These are phyloP conservation scores for Vanilla planifolia DNA, from an alignment of 106 monocot species.

Conservation along the genomic window DNA sequence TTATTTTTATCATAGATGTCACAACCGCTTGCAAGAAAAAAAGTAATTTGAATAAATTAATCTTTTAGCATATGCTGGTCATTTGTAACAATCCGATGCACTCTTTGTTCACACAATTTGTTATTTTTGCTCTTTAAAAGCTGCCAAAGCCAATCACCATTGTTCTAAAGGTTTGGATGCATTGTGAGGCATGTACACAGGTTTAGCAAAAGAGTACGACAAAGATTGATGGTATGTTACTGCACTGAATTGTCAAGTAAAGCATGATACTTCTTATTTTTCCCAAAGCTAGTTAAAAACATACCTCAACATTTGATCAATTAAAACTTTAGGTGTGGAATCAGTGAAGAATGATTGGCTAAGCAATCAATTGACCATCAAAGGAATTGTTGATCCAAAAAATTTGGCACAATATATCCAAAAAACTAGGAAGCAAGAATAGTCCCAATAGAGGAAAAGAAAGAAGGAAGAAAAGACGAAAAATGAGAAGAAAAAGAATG, in stretches of 20 bases:
- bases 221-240: slow-evolving; percentile 63
- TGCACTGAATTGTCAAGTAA: background rate
- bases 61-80: no score
- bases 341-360: slow-evolving; percentile 43
- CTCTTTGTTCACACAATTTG: no score
- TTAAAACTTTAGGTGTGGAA: slow-evolving; percentile 48
- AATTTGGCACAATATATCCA: slow-evolving; percentile 45
- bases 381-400: slow-evolving; percentile 55
- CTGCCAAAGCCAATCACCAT: slow-evolving; percentile 56
- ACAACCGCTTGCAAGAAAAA: no score
- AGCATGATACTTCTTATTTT: no score
- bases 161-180: slow-evolving; percentile 61
- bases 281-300: no score
- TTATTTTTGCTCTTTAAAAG: background rate
- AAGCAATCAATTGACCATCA: slow-evolving; percentile 48
- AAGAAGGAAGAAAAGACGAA: slow-evolving; percentile 27
- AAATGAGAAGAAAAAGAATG: slow-evolving; percentile 6
- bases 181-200: slow-evolving; percentile 70
- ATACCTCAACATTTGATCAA: no score
- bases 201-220: slow-evolving; percentile 55
- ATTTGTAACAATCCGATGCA: no score
- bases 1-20: no score
- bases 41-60: no score
- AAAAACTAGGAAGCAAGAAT: slow-evolving; percentile 54
- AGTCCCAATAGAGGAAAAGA: slow-evolving; percentile 24